Evolutionary conservation across 257 asterid species (phyloP).

Genomic region (Rehmannia glutinosa): DNA sequence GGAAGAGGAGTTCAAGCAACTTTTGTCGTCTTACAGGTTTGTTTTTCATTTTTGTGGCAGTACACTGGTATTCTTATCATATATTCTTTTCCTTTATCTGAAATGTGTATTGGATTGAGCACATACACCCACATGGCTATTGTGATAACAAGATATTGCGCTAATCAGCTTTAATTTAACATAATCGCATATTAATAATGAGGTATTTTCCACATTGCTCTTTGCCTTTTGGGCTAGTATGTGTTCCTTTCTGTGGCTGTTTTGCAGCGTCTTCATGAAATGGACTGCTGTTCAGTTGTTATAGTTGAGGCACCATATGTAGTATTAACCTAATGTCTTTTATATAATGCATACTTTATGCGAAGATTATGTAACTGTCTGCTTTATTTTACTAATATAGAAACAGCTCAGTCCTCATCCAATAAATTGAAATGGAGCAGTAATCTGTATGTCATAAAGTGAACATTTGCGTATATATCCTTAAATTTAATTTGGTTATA

Average conservation of each 20-base stretch:
- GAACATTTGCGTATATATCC: not conserved
- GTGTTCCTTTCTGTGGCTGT: not conserved
- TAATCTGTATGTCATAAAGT: not conserved
- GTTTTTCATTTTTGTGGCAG: conserved; percentile 11
- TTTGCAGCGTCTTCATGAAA: not conserved
- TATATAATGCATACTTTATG: not conserved
- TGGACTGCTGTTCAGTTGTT: not conserved
- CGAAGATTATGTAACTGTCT: not conserved
- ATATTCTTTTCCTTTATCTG: not conserved
- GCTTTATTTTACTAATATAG: too few species aligned
- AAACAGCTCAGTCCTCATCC: too few species aligned
- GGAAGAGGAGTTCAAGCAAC: conserved; percentile 91
- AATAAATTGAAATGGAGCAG: too few species aligned
- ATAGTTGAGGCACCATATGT: not conserved
- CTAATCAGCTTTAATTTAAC: not conserved
- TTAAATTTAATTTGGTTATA: not conserved
- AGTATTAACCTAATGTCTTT: not conserved
- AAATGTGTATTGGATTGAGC: not conserved
- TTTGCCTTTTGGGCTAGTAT: not conserved
- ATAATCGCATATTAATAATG: not conserved
- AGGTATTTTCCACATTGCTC: not conserved
- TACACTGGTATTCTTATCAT: not conserved
- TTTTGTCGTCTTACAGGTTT: conserved; percentile 79
- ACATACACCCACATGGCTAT: not conserved
- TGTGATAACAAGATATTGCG: not conserved